Base-by-base conservation (phyloP, 768 basidiomycete species). In the Lactarius akahatsu region DNA sequence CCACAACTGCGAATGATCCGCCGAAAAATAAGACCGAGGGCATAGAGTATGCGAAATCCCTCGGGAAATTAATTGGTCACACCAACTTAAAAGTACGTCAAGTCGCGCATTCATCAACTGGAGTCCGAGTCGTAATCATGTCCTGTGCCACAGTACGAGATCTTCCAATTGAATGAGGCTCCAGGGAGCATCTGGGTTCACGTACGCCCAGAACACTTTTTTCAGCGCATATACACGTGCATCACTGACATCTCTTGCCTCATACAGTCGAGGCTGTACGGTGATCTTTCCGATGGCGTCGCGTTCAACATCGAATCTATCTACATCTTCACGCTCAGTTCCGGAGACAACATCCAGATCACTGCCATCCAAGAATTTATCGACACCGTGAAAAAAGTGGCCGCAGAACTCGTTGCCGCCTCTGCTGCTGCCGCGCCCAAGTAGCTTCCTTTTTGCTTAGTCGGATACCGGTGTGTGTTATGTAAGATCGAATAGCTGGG, bases 341-440 rank as follows among this genome's bases (percentile, higher is more conserved):
- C 62, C 5, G 66, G 56, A 26, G 43, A 50, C 16, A 16, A 62
- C 5, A 52, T 67, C 58, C 54, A 67, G 52, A 67, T 67, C 34
- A 47, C 58, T 15, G 34, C 52, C 4, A 38, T 67, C 52, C 62
- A 59, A 36, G 62, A 67, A 1, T 67, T 59, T 28, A 40, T 67
- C 34, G 66, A 67, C 50, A 63, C 61, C 30, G 4, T 30, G 30
- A 30, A 3, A 40, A 67, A 67, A 50, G 8, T n/a, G 57, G 23
- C 57, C 7, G 57, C 61, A 4, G 58, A 54, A 2, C 3, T 20
- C 40, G 30, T 36, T 13, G 77, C 84, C 81, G 82, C 63, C 4
- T 43, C 63, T 3, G 26, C 28, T 20, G 28, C 36, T 43, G 58
- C 47, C 32, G 11, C 30, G 57, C 38, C 4, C 3, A 1, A 3